Percentiles rank a stretch among this genome's conserved stretches.
phyloP scores from a whole-genome alignment of 2,329 filamentous ascomycete genomes.

The Ceratocystis huliohia region DNA sequence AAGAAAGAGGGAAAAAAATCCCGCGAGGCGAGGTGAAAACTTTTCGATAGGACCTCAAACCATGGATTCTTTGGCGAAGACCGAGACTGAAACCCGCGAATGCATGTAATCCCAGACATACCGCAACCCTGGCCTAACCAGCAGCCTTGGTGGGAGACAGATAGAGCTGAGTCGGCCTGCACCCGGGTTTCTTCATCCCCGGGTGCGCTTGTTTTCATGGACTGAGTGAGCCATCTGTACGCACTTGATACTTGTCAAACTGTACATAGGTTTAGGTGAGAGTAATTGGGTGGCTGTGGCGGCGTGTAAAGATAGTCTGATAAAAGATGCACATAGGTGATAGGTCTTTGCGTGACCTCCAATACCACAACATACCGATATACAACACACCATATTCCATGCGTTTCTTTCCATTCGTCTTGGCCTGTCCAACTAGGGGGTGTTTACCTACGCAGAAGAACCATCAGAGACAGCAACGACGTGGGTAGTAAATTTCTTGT shows the following conservation, averaged over 20 bases:
- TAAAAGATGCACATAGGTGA: neutral
- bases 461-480: neutral
- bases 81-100: slow-evolving; percentile 7
- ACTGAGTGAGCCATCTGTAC: neutral
- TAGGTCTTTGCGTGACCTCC: neutral
- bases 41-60: slow-evolving; percentile 5
- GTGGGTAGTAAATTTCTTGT: neutral
- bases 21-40: neutral
- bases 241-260: neutral
- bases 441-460: neutral
- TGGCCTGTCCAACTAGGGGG: neutral
- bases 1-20: neutral
- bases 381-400: neutral
- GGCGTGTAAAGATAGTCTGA: neutral
- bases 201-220: neutral
- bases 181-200: neutral
- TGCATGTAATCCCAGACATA: slow-evolving; percentile 3
- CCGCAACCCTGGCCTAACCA: neutral
- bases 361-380: neutral
- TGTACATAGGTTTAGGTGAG: neutral
- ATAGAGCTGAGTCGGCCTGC: no score
- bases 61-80: slow-evolving; percentile 5
- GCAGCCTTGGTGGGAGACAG: neutral
- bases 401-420: neutral
- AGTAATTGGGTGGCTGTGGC: neutral